Conservation (phyloP, 2,329 filamentous ascomycete genomes). For the Fusarium chuoi region DNA sequence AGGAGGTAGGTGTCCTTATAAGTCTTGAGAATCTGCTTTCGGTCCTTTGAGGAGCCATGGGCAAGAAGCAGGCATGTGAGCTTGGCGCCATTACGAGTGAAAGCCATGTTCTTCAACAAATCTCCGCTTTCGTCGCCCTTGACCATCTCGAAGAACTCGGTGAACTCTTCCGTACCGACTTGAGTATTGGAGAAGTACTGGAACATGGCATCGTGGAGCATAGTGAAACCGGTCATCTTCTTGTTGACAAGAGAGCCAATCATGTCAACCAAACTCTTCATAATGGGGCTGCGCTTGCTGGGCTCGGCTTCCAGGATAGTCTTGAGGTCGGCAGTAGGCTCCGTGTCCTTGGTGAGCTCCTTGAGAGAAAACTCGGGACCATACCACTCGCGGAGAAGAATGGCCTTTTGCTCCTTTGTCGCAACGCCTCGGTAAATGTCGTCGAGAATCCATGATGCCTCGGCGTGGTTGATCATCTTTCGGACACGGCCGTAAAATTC, state of each 20-base stretch:
- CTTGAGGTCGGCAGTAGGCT: slow-evolving; percentile 74
- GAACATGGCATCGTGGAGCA: slow-evolving; percentile 97
- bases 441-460: slow-evolving; percentile 97
- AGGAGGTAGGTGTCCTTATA: slow-evolving; percentile 90
- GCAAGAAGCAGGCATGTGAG: slow-evolving; percentile 85
- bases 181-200: slow-evolving; percentile 91
- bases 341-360: slow-evolving; percentile 65
- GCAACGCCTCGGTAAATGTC: slow-evolving; percentile 94
- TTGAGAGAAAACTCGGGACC: slow-evolving; percentile 91
- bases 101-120: slow-evolving; percentile 92
- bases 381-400: slow-evolving; percentile 93
- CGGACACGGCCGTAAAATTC: slow-evolving; percentile 96
- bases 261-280: slow-evolving; percentile 85
- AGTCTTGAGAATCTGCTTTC: slow-evolving; percentile 85
- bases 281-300: slow-evolving; percentile 86
- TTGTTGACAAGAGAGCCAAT: slow-evolving; percentile 96
- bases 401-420: slow-evolving; percentile 85
- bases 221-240: slow-evolving; percentile 95
- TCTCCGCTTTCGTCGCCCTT: slow-evolving; percentile 93
- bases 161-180: slow-evolving; percentile 81
- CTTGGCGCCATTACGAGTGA: slow-evolving; percentile 87
- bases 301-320: slow-evolving; percentile 80
- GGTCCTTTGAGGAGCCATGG: slow-evolving; percentile 89
- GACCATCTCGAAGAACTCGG: slow-evolving; percentile 87
- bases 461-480: slow-evolving; percentile 93